A percentile compares a stretch with the other conserved stretches of the same genome.
These are phyloP conservation scores for Verticillium dahliae DNA, from an alignment of 2,329 filamentous ascomycete genomes.

Conservation along the genomic window DNA sequence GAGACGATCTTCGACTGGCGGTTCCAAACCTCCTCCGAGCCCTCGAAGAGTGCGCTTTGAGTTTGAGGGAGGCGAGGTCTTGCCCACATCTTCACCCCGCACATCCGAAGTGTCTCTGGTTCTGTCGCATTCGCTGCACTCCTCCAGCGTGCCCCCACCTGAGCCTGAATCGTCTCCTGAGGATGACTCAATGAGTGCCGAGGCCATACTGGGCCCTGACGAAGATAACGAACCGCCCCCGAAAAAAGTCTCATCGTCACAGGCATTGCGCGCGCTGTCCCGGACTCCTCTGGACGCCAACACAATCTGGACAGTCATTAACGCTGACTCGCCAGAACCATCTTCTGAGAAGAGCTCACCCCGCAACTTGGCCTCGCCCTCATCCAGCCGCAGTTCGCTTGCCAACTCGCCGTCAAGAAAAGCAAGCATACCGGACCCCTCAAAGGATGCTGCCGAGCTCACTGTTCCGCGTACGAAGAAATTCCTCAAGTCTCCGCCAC, in stretches of 20 bases:
- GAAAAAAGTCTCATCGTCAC: conserved; percentile 49
- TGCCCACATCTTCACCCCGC: conserved; percentile 52
- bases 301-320: conserved; percentile 46
- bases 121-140: conserved; percentile 15
- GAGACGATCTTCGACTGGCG: conserved; percentile 43
- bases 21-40: conserved; percentile 40
- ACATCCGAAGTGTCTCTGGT: conserved; percentile 24
- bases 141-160: conserved; percentile 14
- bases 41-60: conserved; percentile 59
- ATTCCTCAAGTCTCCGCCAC: neutral
- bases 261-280: conserved; percentile 45
- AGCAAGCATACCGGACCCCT: neutral
- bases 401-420: neutral
- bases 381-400: neutral
- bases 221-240: conserved; percentile 35
- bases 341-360: conserved; percentile 2
- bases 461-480: neutral
- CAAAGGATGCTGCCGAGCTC: neutral
- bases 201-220: conserved; percentile 27
- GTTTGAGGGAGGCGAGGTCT: conserved; percentile 52
- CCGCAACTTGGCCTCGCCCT: conserved; percentile 1
- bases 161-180: neutral
- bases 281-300: conserved; percentile 43
- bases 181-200: conserved; percentile 19
- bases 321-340: conserved; percentile 10